Evolutionary conservation across 2,329 filamentous ascomycete species (phyloP).

Genomic region (Cytospora chrysosperma): DNA sequence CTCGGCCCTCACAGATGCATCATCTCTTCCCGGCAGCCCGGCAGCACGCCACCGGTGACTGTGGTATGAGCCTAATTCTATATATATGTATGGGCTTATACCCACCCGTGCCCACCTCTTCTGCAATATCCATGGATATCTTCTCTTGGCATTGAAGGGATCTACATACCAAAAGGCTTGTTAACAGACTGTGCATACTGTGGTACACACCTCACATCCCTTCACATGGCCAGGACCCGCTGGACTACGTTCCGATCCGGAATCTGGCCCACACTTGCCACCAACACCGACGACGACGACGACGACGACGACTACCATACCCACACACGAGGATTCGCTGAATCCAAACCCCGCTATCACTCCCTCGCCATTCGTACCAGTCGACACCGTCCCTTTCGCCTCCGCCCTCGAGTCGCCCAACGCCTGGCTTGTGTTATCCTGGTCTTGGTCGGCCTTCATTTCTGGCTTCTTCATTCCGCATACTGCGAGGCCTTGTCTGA

Average conservation of each 20-base stretch:
- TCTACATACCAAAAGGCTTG: background rate
- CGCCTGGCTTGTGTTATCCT: conserved; percentile 5
- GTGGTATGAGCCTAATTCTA: background rate
- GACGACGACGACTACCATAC: background rate
- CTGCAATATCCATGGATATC: background rate
- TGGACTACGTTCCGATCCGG: background rate
- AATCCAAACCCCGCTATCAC: background rate
- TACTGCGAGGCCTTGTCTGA: conserved; percentile 8
- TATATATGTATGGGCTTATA: background rate
- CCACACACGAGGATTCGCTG: background rate
- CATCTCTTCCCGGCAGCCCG: no score
- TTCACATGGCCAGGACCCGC: conserved; percentile 11
- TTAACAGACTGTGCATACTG: background rate
- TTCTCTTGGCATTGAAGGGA: background rate
- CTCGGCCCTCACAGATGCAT: no score
- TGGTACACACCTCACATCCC: no score
- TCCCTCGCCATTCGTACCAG: conserved; percentile 4
- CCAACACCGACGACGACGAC: background rate
- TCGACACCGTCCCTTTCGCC: conserved; percentile 1
- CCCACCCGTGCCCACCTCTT: background rate
- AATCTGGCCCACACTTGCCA: background rate
- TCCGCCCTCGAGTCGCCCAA: conserved; percentile 9
- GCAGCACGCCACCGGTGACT: background rate
- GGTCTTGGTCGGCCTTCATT: conserved; percentile 1
- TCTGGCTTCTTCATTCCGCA: conserved; percentile 8